phyloP scores from a whole-genome alignment of 2,329 filamentous ascomycete species.

The Periconia digitata region DNA sequence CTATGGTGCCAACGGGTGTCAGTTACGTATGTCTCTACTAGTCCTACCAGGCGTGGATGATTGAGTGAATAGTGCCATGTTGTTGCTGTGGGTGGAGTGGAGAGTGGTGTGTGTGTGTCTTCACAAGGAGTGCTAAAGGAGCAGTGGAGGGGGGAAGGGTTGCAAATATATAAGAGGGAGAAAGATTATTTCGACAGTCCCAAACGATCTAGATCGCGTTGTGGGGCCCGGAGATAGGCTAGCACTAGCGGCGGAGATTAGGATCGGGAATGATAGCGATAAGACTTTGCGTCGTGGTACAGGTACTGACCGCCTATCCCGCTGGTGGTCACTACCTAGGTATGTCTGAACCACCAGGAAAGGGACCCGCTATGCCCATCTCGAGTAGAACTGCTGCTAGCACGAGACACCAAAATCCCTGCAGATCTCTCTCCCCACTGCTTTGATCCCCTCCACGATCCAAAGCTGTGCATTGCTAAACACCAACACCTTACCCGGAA shows the following conservation, averaged over 20 bases:
- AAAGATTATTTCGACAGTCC: background rate
- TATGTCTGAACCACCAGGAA: too few species aligned
- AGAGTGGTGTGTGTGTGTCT: too few species aligned
- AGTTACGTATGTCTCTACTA: slow-evolving; percentile 38
- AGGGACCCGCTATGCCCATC: too few species aligned
- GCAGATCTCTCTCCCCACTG: slow-evolving; percentile 37
- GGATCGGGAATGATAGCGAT: background rate
- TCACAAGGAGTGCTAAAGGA: background rate
- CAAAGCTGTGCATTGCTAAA: slow-evolving; percentile 40
- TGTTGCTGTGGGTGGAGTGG: background rate
- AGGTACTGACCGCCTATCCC: background rate
- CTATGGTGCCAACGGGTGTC: slow-evolving; percentile 6
- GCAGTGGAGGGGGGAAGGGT: background rate
- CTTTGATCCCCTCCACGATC: slow-evolving; percentile 39
- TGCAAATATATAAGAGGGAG: background rate
- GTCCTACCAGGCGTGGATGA: slow-evolving; percentile 24
- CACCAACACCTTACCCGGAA: slow-evolving; percentile 36
- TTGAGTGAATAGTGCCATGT: slow-evolving; percentile 29
- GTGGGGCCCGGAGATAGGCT: background rate
- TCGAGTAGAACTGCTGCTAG: background rate
- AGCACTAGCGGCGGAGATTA: background rate
- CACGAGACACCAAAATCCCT: slow-evolving; percentile 34
- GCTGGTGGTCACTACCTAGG: too few species aligned
- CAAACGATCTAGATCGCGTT: too few species aligned
- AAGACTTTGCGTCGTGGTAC: background rate